Conservation (phyloP, 2,329 filamentous ascomycete genomes). For the Capronia coronata region DNA sequence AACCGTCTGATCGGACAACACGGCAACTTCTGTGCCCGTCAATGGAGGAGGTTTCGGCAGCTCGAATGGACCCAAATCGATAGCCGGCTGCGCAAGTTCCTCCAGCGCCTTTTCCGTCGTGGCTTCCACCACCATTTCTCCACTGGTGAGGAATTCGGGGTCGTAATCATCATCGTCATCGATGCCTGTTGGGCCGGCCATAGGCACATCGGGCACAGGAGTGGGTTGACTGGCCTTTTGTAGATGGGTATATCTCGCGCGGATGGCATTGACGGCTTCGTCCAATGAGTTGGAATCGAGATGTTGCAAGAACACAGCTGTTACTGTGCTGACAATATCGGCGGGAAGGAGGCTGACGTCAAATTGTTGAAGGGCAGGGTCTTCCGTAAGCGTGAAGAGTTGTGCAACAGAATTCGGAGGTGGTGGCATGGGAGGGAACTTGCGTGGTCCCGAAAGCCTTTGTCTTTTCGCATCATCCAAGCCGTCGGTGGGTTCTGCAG, state of each 20-base stretch:
- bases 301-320: constrained; percentile 68
- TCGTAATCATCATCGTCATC: constrained; percentile 91
- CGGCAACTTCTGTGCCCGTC: constrained; percentile 63
- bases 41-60: constrained; percentile 70
- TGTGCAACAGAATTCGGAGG: constrained; percentile 74
- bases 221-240: constrained; percentile 30
- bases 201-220: constrained; percentile 29
- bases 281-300: constrained; percentile 64
- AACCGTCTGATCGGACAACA: constrained; percentile 67
- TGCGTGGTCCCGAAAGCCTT: constrained; percentile 52
- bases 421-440: constrained; percentile 64
- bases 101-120: constrained; percentile 47
- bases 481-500: constrained; percentile 64
- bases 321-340: constrained; percentile 70
- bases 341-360: constrained; percentile 74
- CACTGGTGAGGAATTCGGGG: constrained; percentile 71
- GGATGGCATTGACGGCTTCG: constrained; percentile 61
- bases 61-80: constrained; percentile 67
- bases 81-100: constrained; percentile 44
- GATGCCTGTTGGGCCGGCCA: constrained; percentile 51
- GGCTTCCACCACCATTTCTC: constrained; percentile 68
- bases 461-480: constrained; percentile 76
- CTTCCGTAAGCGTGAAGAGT: constrained; percentile 76
- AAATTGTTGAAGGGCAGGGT: constrained; percentile 67
- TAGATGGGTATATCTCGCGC: constrained; percentile 29